phyloP scores from a whole-genome alignment of 176 grass and related monocot species.

The Phyllostachys edulis region DNA sequence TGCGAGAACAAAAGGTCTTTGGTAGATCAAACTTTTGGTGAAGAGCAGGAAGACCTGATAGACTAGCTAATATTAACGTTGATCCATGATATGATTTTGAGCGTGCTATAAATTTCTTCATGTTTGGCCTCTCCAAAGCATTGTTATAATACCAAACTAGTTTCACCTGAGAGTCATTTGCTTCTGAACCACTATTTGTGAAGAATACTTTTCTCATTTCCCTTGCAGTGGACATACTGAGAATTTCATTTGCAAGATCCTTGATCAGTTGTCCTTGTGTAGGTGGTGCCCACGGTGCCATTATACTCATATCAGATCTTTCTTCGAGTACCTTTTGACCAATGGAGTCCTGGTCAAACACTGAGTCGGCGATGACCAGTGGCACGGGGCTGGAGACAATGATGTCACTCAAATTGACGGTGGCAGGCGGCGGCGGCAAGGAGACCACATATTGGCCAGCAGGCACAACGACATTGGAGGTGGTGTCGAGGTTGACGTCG shows the following conservation, averaged over 20 bases:
- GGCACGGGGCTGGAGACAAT: too few species aligned
- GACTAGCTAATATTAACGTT: constrained; percentile 86
- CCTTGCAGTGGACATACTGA: constrained; percentile 77
- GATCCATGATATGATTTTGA: constrained; percentile 96
- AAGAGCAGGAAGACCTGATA: constrained; percentile 83
- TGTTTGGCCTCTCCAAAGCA: constrained; percentile 86
- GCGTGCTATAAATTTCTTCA: constrained; percentile 98
- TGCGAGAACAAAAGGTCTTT: too few species aligned
- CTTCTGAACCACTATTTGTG: constrained; percentile 98
- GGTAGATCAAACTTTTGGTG: constrained; percentile 99
- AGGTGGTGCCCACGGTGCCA: too few species aligned
- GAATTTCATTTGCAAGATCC: constrained; percentile 88
- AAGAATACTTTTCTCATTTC: constrained; percentile 99
- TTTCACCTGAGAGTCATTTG: constrained; percentile 99
- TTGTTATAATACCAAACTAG: constrained; percentile 99
- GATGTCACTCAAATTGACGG: too few species aligned
- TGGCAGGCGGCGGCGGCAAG: too few species aligned
- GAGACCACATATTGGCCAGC: too few species aligned
- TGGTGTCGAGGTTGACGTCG: too few species aligned
- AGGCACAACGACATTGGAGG: too few species aligned
- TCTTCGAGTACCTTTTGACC: too few species aligned
- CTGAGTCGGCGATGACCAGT: too few species aligned
- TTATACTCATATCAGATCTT: too few species aligned
- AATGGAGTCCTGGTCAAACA: too few species aligned
- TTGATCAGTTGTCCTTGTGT: background rate